Conservation (phyloP, 1,284 basidiomycete species). For the Kwoniella shivajii region DNA sequence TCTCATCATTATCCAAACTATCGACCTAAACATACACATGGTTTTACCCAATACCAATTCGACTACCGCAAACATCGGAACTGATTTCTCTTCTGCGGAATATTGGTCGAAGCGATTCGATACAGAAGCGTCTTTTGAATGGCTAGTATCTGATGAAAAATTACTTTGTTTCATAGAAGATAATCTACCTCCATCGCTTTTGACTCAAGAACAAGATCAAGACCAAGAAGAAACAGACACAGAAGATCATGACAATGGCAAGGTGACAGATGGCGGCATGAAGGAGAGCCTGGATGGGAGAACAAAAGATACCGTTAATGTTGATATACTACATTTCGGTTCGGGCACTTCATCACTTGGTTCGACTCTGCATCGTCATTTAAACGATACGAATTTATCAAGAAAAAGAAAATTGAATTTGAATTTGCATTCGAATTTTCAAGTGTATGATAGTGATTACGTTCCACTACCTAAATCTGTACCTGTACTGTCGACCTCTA, state of each 20-base stretch:
- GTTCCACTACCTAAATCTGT: conserved; percentile 16
- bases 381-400: neutral
- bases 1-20: too few species aligned
- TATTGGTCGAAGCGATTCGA: conserved; percentile 46
- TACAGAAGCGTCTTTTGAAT: conserved; percentile 41
- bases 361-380: neutral
- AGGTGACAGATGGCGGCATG: too few species aligned
- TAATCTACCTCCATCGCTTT: neutral
- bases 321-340: conserved; percentile 44
- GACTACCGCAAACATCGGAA: neutral
- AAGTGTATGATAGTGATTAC: conserved; percentile 45
- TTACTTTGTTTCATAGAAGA: conserved; percentile 34
- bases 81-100: conserved; percentile 42
- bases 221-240: neutral
- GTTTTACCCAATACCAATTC: too few species aligned
- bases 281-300: too few species aligned
- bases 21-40: too few species aligned
- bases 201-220: too few species aligned
- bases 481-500: neutral
- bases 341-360: conserved; percentile 42
- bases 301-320: too few species aligned
- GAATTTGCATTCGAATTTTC: neutral
- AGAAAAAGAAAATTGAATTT: neutral
- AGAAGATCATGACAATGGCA: too few species aligned
- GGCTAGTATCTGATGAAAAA: conserved; percentile 31